Conservation (phyloP, 495 filamentous ascomycete genomes). For the Mytilinidion resinicola region DNA sequence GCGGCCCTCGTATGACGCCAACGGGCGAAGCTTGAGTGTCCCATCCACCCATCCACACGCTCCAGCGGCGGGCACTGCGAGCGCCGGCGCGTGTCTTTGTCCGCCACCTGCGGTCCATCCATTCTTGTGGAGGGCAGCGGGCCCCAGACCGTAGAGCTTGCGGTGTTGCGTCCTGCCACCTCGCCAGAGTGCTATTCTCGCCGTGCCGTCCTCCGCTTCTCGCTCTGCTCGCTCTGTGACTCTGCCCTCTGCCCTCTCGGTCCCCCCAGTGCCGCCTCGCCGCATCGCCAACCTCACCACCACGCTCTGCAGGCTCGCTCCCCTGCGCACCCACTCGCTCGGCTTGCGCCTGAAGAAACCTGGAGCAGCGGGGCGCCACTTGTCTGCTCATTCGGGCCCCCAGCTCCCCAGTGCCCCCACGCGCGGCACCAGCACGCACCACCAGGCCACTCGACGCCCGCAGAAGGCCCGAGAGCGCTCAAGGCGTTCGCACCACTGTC, state of each 20-base stretch:
- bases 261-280: not conserved
- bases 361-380: slow-evolving; percentile 6
- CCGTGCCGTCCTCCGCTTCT: not conserved
- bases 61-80: too few relatives aligned
- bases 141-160: too few relatives aligned
- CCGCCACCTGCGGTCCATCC: too few relatives aligned
- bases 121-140: too few relatives aligned
- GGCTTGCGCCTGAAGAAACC: slow-evolving; percentile 1
- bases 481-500: slow-evolving; percentile 4
- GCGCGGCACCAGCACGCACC: not conserved
- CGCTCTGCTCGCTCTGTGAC: not conserved
- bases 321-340: slow-evolving; percentile 9
- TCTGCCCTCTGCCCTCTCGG: not conserved
- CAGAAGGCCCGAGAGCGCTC: not conserved
- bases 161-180: too few relatives aligned
- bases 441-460: not conserved
- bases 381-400: slow-evolving; percentile 1
- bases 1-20: slow-evolving; percentile 11
- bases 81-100: too few relatives aligned
- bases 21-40: not conserved
- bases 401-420: slow-evolving; percentile 1
- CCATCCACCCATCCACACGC: not conserved
- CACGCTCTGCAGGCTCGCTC: not conserved
- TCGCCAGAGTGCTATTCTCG: not conserved
- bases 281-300: not conserved